Evolutionary conservation across 768 basidiomycete genomes (phyloP), one percentile per base, ranked within the genome.

Genomic region (Roridomyces roridus): DNA sequence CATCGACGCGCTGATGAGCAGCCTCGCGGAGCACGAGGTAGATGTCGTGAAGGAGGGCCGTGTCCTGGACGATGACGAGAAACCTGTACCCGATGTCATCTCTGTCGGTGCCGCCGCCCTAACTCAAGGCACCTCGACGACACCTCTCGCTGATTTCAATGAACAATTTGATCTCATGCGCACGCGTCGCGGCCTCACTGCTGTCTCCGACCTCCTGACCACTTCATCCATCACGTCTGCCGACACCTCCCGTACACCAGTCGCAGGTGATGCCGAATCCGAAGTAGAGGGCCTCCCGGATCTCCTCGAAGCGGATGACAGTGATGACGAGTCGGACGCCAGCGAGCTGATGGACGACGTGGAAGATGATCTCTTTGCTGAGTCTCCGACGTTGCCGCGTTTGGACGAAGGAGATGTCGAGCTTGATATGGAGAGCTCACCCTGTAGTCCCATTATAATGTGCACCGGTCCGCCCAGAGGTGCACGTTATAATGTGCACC

Each of bases 1-100:
- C 31, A 72, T 77, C 20, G 15, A 34, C 0, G 46, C 46, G 6
- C 55, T 70, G 12, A 67, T 67, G 65, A 31, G 43, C 9, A 65
- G 68, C 11, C 57, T 71, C 0, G 28, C n/a, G 0, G 51, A 60
- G 14, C 68, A 67, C 35, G 34, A 55, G 2, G 69, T 73, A 0
- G 70, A 71, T 48, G 20, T 24, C 8, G 15, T 51, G 12, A 60
- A 67, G 24, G 45, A 54, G 5, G 68, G 66, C 2, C 66, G 70
- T 0, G 36, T 47, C 5, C 18, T 68, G 17, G 64, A 68, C 11
- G 43, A 29, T 21, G 63, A 58, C 2, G 58, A 66, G 12, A 36
- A 14, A 20, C 52, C 57, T 0, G 65, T 64, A 1, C 59, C 55
- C 0, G 66, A 71, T 46, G 50, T 62, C 2, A 17, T 66, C 4